These are phyloP conservation scores for Periconia sp. DNA, from an alignment of 2,329 filamentous ascomycete species.

Conservation along the genomic window DNA sequence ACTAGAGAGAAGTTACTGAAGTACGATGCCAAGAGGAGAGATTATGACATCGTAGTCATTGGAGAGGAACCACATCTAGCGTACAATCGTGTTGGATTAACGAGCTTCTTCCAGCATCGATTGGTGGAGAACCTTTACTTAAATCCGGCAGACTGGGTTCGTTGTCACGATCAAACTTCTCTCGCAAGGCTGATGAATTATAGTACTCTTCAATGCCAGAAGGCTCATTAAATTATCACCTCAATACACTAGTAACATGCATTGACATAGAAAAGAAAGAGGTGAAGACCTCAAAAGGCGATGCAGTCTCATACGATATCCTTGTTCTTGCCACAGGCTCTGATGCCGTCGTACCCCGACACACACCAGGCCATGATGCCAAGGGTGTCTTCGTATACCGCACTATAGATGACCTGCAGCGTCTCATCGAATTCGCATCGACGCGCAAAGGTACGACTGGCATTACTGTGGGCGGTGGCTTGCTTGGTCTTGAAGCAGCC, in stretches of 20 bases:
- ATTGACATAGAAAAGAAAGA: slow-evolving; percentile 69
- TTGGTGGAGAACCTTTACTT: slow-evolving; percentile 87
- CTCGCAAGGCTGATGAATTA: slow-evolving; percentile 11
- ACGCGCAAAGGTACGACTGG: slow-evolving; percentile 71
- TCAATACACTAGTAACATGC: slow-evolving; percentile 75
- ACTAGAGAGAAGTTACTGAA: slow-evolving; percentile 86
- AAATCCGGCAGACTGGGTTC: slow-evolving; percentile 81
- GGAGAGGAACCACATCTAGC: slow-evolving; percentile 87
- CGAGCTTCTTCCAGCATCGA: slow-evolving; percentile 86
- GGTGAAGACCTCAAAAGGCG: slow-evolving; percentile 73
- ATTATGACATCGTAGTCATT: slow-evolving; percentile 84
- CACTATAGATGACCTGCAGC: slow-evolving; percentile 80
- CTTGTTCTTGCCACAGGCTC: slow-evolving; percentile 87
- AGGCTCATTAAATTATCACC: slow-evolving; percentile 73
- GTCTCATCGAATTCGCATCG: slow-evolving; percentile 75
- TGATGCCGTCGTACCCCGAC: slow-evolving; percentile 74
- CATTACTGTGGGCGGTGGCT: slow-evolving; percentile 80
- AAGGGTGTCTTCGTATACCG: slow-evolving; percentile 89
- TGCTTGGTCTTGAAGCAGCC: slow-evolving; percentile 86
- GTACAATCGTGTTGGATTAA: slow-evolving; percentile 89
- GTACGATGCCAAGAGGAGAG: slow-evolving; percentile 73
- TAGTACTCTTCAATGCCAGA: slow-evolving; percentile 72
- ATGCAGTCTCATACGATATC: slow-evolving; percentile 75
- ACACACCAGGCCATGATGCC: slow-evolving; percentile 79
- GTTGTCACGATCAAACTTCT: slow-evolving; percentile 1